Evolutionary conservation across 1,284 basidiomycete species (phyloP).

Genomic region (Trichosporon coremiiforme): DNA sequence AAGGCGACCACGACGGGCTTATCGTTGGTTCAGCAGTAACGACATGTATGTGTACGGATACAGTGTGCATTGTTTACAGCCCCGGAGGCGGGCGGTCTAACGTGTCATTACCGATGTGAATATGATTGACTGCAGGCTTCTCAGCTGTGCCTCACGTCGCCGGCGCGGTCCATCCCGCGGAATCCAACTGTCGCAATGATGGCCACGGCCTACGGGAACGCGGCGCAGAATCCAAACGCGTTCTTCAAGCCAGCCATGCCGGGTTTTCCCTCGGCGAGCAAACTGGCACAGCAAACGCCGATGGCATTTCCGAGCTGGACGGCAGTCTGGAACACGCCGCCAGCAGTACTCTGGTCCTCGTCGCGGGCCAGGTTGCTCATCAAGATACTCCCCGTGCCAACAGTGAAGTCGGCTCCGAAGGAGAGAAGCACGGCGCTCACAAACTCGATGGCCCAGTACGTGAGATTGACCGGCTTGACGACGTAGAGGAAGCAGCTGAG

Average conservation of each 20-base stretch:
- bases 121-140: no score
- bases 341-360: slow-evolving; percentile 43
- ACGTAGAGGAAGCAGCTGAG: slow-evolving; percentile 41
- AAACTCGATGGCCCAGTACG: slow-evolving; percentile 47
- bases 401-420: slow-evolving; percentile 45
- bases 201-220: slow-evolving; percentile 31
- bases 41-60: background rate
- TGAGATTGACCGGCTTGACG: slow-evolving; percentile 32
- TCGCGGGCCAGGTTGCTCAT: slow-evolving; percentile 43
- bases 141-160: background rate
- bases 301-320: slow-evolving; percentile 38
- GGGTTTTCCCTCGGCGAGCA: slow-evolving; percentile 30
- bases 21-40: background rate
- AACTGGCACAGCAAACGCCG: slow-evolving; percentile 37
- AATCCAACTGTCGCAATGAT: slow-evolving; percentile 25
- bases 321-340: slow-evolving; percentile 43
- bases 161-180: slow-evolving; percentile 24
- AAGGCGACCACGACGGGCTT: background rate
- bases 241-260: slow-evolving; percentile 33
- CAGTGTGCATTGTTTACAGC: slow-evolving; percentile 10
- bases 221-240: slow-evolving; percentile 38
- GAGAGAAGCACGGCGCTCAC: slow-evolving; percentile 39
- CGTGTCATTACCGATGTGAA: background rate
- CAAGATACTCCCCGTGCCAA: slow-evolving; percentile 43
- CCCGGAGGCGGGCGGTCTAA: background rate